Base-by-base conservation (phyloP, 129 eudicot genomes). In the Flaveria linearis region DNA sequence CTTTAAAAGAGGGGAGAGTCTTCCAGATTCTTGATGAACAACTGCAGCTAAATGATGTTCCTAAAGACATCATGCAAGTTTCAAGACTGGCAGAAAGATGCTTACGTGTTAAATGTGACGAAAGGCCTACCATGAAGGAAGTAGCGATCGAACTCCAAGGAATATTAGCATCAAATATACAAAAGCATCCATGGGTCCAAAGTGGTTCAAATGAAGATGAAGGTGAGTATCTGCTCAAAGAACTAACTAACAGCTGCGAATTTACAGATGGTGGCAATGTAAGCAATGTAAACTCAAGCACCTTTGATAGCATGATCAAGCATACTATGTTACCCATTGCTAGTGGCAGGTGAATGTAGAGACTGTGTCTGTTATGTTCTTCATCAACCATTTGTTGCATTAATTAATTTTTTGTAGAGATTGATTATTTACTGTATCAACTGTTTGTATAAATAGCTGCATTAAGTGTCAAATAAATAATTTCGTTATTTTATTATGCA, bases 71-170 rank as follows among this genome's bases (percentile, higher is more conserved):
- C 5, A 62, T 69, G 7, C 49, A 41, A 58, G 78, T 76, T 28
- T 78, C 85, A 14, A 71, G 51, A 60, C 79, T 82, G 23, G 79
- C 85, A 15, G 56, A 52, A 50, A 63, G 79, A 73, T 82, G 82
- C 23, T 65, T 82, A 57, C 62, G 65, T 8, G 65, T 82, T 70
- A 72, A 47, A 55, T 75, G 76, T 17, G 85, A 82, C 30, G 82
- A 82, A 63, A 72, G 85, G 75, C 85, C 85, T 0, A 77, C 57
- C 26, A 82, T 82, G 85, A 82, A 82, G 11, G 85, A 82, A 72
- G 82, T 77, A 33, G 85, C 82, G 17, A 72, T 45, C 16, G 85
- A 82, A 64, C 56, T 82, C 9, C 79, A 73, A 67, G 79, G 85
- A 53, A 43, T 82, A 77, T 42, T 71, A 41, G 66, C 66, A 52